phyloP scores from a whole-genome alignment of 164 flowering plant genomes.

The Macadamia tetraphylla region DNA sequence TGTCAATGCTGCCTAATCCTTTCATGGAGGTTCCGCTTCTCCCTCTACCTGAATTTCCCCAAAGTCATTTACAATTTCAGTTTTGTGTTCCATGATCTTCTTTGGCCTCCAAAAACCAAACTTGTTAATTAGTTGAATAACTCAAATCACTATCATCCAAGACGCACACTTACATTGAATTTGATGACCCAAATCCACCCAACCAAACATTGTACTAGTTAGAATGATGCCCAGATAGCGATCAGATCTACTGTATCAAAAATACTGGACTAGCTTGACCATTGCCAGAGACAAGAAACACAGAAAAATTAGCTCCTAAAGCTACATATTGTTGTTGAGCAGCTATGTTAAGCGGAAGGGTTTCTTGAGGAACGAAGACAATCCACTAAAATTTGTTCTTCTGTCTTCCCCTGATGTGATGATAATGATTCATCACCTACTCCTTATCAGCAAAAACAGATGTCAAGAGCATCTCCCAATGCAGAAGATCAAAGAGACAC shows the following conservation, averaged over 20 bases:
- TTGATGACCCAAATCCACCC: conserved; percentile 1
- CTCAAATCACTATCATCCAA: background rate
- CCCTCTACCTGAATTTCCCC: conserved; percentile 35
- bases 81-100: conserved; percentile 24
- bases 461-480: conserved; percentile 27
- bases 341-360: conserved; percentile 34
- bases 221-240: conserved; percentile 6
- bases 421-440: conserved; percentile 19
- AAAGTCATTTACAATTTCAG: conserved; percentile 63
- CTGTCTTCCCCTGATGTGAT: conserved; percentile 14
- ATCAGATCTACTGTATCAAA: background rate
- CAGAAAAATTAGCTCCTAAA: background rate
- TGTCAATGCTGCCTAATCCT: too few relatives aligned
- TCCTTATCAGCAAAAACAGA: conserved; percentile 1
- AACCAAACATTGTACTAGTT: conserved; percentile 5
- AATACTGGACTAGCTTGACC: background rate
- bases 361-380: conserved; percentile 22
- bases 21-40: too few relatives aligned
- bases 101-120: conserved; percentile 6
- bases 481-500: conserved; percentile 3
- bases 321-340: background rate
- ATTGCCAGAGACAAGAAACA: background rate
- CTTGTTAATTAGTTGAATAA: background rate
- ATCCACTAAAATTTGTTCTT: conserved; percentile 18
- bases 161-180: too few relatives aligned